Evolutionary conservation across 2,329 filamentous ascomycete species (phyloP).

Genomic region (Exophiala bonariae): DNA sequence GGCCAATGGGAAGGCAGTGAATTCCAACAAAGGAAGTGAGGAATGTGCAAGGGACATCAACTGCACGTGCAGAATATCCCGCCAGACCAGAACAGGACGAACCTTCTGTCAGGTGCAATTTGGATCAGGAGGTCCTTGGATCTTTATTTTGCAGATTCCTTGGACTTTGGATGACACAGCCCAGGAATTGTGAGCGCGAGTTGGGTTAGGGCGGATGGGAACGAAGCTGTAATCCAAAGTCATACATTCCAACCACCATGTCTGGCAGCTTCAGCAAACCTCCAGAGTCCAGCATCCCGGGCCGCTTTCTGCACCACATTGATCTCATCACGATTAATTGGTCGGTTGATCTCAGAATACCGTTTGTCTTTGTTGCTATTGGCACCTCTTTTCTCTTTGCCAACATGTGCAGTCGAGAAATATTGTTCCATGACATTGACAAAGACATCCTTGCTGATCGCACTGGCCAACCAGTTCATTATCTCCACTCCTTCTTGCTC

Average conservation of each 20-base stretch:
- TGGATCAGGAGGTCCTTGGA: too few species aligned
- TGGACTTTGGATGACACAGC: neutral
- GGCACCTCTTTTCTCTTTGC: conserved; percentile 58
- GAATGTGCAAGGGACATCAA: too few species aligned
- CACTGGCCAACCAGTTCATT: conserved; percentile 71
- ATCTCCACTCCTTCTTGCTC: conserved; percentile 73
- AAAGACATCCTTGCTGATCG: conserved; percentile 74
- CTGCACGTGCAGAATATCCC: too few species aligned
- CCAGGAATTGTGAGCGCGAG: neutral
- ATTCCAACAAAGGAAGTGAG: neutral
- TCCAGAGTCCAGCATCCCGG: conserved; percentile 71
- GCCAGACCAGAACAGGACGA: neutral
- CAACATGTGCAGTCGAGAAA: conserved; percentile 76
- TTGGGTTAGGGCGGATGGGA: too few species aligned
- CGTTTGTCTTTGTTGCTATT: conserved; percentile 52
- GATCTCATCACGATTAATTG: conserved; percentile 65
- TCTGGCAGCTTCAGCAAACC: conserved; percentile 68
- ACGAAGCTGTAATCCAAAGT: conserved; percentile 12
- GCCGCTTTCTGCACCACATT: conserved; percentile 67
- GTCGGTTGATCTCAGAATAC: conserved; percentile 78
- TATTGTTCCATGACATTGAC: conserved; percentile 92
- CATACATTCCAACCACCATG: conserved; percentile 56
- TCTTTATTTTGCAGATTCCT: too few species aligned
- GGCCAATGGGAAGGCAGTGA: neutral
- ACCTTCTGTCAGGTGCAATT: too few species aligned